Percentiles rank a stretch among this genome's conserved stretches.
phyloP scores from a whole-genome alignment of 208 protist genomes.

The Strigomonas culicis region DNA sequence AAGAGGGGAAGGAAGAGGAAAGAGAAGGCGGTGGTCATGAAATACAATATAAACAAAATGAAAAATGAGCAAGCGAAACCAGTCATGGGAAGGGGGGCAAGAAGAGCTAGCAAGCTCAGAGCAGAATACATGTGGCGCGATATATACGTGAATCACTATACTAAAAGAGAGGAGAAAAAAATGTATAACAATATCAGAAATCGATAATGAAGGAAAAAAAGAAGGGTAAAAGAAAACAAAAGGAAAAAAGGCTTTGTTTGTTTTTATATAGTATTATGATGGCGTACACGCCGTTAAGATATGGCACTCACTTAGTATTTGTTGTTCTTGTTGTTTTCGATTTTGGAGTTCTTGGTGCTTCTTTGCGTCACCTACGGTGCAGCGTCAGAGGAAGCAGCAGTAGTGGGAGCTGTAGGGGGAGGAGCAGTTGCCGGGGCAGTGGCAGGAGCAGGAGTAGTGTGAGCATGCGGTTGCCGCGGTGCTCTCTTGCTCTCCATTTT shows the following conservation, averaged over 20 bases:
- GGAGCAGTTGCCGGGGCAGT: background rate
- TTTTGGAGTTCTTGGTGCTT: background rate
- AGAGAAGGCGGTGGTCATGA: too few relatives aligned
- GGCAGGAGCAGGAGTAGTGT: background rate
- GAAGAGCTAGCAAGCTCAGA: background rate
- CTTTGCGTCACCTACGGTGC: background rate
- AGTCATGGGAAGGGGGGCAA: background rate
- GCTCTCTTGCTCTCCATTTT: conserved; percentile 48
- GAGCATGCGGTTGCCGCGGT: background rate
- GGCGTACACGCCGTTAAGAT: background rate
- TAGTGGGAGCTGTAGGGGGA: background rate
- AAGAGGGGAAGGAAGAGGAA: too few relatives aligned
- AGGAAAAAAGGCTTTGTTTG: background rate
- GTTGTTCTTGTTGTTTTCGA: conserved; percentile 7
- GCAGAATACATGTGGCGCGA: background rate
- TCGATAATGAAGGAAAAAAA: conserved; percentile 1
- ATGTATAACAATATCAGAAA: conserved; percentile 5
- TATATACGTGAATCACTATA: background rate
- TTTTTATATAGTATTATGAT: background rate
- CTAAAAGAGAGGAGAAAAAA: background rate
- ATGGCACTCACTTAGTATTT: background rate
- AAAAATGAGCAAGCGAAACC: background rate
- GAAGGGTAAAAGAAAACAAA: background rate
- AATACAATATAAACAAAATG: background rate
- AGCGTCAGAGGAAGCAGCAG: background rate